Percentiles rank a stretch among this genome's conserved stretches.
These are phyloP conservation scores for Diaporthe citrichinensis DNA, from an alignment of 2,329 filamentous ascomycete species.

Conservation along the genomic window DNA sequence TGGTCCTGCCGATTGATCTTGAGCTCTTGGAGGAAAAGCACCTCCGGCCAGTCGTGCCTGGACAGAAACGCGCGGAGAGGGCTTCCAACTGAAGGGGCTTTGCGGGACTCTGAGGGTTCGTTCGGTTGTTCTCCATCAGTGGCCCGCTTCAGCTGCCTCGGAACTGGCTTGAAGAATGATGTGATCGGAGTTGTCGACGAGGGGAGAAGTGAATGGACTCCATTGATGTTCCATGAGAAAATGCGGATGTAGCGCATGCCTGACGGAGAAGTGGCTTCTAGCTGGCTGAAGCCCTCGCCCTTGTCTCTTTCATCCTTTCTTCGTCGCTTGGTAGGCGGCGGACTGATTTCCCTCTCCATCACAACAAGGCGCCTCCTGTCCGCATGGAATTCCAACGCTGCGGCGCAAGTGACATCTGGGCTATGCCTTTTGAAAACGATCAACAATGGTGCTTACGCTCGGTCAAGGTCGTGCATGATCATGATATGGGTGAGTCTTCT, in stretches of 20 bases:
- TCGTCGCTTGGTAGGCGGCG: slow-evolving; percentile 36
- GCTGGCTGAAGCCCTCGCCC: not conserved
- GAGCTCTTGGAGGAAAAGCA: slow-evolving; percentile 48
- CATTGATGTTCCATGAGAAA: slow-evolving; percentile 49
- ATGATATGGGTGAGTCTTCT: not conserved
- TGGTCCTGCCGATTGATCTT: slow-evolving; percentile 43
- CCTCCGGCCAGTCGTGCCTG: slow-evolving; percentile 47
- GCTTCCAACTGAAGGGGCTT: not conserved
- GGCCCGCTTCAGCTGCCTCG: not conserved
- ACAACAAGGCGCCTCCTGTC: not conserved
- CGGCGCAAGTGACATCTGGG: not conserved
- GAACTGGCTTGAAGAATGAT: slow-evolving; percentile 45
- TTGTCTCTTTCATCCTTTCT: not conserved
- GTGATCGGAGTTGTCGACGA: slow-evolving; percentile 43
- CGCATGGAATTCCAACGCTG: too few species aligned
- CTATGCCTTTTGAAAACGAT: not conserved
- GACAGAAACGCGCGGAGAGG: slow-evolving; percentile 44
- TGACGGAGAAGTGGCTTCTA: not conserved
- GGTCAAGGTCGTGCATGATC: not conserved
- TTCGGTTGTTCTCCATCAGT: not conserved
- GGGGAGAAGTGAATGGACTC: slow-evolving; percentile 45
- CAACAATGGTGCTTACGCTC: not conserved
- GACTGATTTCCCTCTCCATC: slow-evolving; percentile 34
- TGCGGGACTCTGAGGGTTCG: not conserved
- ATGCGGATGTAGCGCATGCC: slow-evolving; percentile 42